Base-by-base conservation (phyloP, 345 rosid genomes). In the Eucalyptus albens region DNA sequence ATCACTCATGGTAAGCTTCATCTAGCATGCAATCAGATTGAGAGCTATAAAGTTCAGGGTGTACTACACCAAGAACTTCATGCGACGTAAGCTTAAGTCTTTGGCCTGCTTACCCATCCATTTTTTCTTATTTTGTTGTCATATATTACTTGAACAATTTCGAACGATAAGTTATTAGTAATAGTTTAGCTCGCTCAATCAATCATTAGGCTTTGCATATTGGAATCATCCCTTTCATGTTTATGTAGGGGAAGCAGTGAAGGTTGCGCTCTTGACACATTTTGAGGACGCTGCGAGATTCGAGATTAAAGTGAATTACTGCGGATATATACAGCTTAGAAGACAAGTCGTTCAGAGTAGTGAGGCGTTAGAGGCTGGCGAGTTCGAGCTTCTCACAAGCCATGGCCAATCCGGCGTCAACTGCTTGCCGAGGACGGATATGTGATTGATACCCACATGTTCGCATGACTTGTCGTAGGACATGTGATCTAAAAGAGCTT, bases 211-310 rank as follows among this genome's bases (percentile, higher is more conserved):
- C 16, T 40, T 77, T 15, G 1, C 29, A 26, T 40, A 40, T 40
- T 12, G 85, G 29, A 77, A 21, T 77, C 29, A 3, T 40, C 29
- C 49, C 11, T 55, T 55, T n/a, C 51, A 21, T 31, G 42, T 47
- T 26, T 65, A 60, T 91, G 87, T 92, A 96, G 99, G 96, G 90
- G 97, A 96, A 93, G 99, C 96, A 87, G 96, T 96, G 22, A 95
- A 94, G 60, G 94, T 95, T 50, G 90, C 95, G 5, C 91, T 96
- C 88, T 95, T 94, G 15, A 92, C 95, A 7, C 94, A 94, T 86
- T 80, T 91, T 91, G 92, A 92, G 91, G 94, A 92, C 9, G 53
- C 67, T 4, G 91, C 69, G 3, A 97, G 95, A 4, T 86, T 89
- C 50, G 6, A 40, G 85, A 77, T 77, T 40, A 94, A 92, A 56